Evolutionary conservation across 1,139 yeast species (phyloP), one percentile per base, ranked within the genome.

Genomic region (Suhomyces taliae): DNA sequence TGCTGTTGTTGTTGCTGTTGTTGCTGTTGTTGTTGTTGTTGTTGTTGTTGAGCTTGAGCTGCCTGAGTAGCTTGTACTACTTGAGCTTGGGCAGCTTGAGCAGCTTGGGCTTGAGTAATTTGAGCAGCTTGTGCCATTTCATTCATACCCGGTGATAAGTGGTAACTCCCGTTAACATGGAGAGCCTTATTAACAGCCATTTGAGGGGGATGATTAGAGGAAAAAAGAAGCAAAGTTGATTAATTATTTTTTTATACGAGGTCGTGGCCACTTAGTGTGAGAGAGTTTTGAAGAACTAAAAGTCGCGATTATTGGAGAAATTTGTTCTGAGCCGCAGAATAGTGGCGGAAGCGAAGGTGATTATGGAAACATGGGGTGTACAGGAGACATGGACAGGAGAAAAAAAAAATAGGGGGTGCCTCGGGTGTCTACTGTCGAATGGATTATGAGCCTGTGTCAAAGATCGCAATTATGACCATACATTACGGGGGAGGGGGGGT

Each of bases 91-190:
- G 47, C 46, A 38, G 31, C 43, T 40, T 36, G 34, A 44, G 40
- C 46, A 46, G 40, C 46, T 37, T 39, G 42, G 38, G 45, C 45
- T 6, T 19, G 24, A 19, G 19, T 39, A 43, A 41, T 48, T 35
- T 39, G 42, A 37, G 46, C 46, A 26, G 42, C 53, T 51, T 52
- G 69, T 41, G 61, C 68, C 47, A 47, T 44, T 40, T 47, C 50
- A 39, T 39, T 47, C 45, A 47, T 43, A 19, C 39, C 47, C 27
- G 47, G 47, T 29, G 47, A 40, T 14, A 47, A 39, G 35, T 46
- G 49, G 41, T 47, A 47, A 38, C 39, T 40, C 36, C 50, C 50
- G 47, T 47, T 47, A 34, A 44, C 45, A 44, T 43, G 49, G 40
- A 43, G 58, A 27, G 51, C 47, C 43, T 46, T 45, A 35, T 42